Conservation (phyloP, 495 filamentous ascomycete species). For the Penicillium samsonianum region DNA sequence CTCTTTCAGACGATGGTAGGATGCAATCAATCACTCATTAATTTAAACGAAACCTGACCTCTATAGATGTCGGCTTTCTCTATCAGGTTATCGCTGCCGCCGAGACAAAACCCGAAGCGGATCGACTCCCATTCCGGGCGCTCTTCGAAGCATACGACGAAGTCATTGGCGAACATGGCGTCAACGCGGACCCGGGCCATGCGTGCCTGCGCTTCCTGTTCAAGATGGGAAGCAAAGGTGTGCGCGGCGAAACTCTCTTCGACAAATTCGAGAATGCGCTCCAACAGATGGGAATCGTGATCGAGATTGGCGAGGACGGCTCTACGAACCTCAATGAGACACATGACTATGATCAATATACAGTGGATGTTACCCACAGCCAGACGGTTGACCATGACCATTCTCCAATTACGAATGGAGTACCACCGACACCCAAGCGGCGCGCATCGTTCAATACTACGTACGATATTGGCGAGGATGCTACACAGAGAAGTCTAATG, state of each 20-base stretch:
- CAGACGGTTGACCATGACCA: constrained; percentile 22
- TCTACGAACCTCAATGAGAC: constrained; percentile 32
- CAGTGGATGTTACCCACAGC: constrained; percentile 26
- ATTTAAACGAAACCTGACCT: background rate
- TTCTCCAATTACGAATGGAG: constrained; percentile 24
- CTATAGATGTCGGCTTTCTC: constrained; percentile 73
- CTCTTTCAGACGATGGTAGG: constrained; percentile 64
- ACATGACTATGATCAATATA: constrained; percentile 27
- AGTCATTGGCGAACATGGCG: constrained; percentile 64
- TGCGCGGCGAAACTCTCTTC: constrained; percentile 52
- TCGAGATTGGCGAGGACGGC: constrained; percentile 55
- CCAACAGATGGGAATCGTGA: constrained; percentile 63
- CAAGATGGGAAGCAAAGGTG: constrained; percentile 66
- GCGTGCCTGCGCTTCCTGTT: constrained; percentile 77
- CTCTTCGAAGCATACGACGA: constrained; percentile 79
- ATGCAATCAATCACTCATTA: constrained; percentile 12
- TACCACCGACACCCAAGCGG: constrained; percentile 40
- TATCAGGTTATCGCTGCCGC: constrained; percentile 74
- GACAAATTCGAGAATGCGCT: constrained; percentile 68
- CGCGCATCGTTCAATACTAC: constrained; percentile 60
- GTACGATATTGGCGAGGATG: constrained; percentile 55
- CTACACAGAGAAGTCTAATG: constrained; percentile 39
- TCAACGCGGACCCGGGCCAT: constrained; percentile 69
- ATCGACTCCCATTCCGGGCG: constrained; percentile 70
- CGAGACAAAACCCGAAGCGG: constrained; percentile 62